Evolutionary conservation across 1,139 yeast species (phyloP).

Genomic region (Candida glucosophila): DNA sequence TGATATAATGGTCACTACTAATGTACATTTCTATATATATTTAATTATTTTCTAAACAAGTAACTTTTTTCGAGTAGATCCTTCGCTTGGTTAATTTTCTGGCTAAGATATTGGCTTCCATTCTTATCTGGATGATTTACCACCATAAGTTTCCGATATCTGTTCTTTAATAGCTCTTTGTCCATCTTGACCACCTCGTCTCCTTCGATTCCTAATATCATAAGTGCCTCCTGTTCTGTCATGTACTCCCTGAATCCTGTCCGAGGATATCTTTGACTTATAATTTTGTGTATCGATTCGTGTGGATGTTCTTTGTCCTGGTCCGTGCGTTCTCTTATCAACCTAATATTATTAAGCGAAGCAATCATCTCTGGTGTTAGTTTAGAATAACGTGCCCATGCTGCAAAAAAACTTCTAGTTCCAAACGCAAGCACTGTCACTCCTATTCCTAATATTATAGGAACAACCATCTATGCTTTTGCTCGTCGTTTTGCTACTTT

Average conservation of each 20-base stretch:
- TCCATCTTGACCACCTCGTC: constrained; percentile 41
- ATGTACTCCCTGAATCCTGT: constrained; percentile 42
- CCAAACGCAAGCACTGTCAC: constrained; percentile 47
- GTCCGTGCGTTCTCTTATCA: constrained; percentile 10
- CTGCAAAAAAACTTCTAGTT: constrained; percentile 39
- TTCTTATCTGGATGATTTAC: constrained; percentile 76
- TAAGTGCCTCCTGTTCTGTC: constrained; percentile 56
- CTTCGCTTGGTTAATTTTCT: constrained; percentile 70
- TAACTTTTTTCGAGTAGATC: constrained; percentile 55
- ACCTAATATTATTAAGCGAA: constrained; percentile 34
- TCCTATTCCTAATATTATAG: constrained; percentile 51
- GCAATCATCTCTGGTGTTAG: constrained; percentile 54
- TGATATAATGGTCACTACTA: no score
- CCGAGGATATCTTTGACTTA: constrained; percentile 27
- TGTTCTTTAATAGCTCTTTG: constrained; percentile 34
- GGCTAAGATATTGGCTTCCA: constrained; percentile 63
- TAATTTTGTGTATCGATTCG: constrained; percentile 12
- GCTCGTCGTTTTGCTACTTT: no score
- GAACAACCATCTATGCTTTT: constrained; percentile 43
- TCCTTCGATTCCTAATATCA: constrained; percentile 45
- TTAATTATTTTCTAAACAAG: constrained; percentile 16
- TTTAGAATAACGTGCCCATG: constrained; percentile 32
- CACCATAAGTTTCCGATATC: constrained; percentile 68
- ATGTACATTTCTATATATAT: no score
- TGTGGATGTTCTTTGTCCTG: constrained; percentile 7